Evolutionary conservation across 2,329 filamentous ascomycete species (phyloP).

Genomic region (Sarocladium oryzae): DNA sequence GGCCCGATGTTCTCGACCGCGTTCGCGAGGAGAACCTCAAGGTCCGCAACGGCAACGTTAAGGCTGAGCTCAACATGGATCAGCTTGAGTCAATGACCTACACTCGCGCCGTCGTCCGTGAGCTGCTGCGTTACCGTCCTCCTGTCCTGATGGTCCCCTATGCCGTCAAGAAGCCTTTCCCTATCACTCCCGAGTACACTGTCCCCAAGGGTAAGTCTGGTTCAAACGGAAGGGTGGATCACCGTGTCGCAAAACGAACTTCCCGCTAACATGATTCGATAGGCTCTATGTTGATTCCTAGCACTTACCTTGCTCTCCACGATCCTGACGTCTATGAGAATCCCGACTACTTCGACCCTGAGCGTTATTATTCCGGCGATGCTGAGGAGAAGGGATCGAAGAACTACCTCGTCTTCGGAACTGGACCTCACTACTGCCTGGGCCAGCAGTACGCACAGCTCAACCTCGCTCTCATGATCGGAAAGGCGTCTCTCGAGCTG

Average conservation of each 20-base stretch:
- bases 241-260: background rate
- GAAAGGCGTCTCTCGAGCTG: conserved; percentile 79
- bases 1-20: conserved; percentile 84
- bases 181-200: conserved; percentile 81
- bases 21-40: conserved; percentile 85
- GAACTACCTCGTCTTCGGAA: conserved; percentile 96
- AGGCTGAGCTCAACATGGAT: conserved; percentile 69
- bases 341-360: conserved; percentile 82
- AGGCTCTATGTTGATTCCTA: conserved; percentile 90
- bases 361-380: conserved; percentile 84
- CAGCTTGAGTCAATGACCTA: conserved; percentile 83
- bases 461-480: conserved; percentile 83
- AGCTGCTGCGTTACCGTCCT: conserved; percentile 87
- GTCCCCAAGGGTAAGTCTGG: conserved; percentile 68
- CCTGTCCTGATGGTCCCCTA: conserved; percentile 98
- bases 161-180: conserved; percentile 89
- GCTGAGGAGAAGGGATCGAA: conserved; percentile 81
- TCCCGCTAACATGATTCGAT: conserved; percentile 11
- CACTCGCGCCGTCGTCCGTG: conserved; percentile 85
- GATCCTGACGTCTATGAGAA: conserved; percentile 89
- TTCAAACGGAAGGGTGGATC: background rate
- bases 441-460: conserved; percentile 87
- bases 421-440: conserved; percentile 92
- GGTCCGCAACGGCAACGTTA: conserved; percentile 66
- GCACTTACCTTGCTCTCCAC: conserved; percentile 82